A percentile compares a stretch with the other conserved stretches of the same genome.
phyloP scores from a whole-genome alignment of 2,329 filamentous ascomycete genomes.

The Aureobasidium subglaciale region DNA sequence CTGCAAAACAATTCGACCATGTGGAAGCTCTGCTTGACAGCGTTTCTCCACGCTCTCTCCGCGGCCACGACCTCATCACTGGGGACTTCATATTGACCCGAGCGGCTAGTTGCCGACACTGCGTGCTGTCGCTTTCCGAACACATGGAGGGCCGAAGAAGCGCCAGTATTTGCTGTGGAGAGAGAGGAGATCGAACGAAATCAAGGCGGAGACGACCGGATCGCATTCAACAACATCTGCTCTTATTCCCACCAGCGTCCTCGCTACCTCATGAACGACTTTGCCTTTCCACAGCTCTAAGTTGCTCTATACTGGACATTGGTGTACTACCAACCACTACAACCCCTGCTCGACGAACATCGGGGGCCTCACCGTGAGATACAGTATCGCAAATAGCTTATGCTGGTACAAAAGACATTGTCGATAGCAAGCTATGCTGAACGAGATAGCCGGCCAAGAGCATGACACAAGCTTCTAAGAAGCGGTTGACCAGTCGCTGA shows the following conservation, averaged over 20 bases:
- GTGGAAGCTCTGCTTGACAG: not conserved
- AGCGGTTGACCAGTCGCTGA: no score
- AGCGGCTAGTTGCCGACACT: conserved; percentile 1
- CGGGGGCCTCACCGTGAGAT: no score
- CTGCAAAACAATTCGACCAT: not conserved
- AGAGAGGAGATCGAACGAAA: not conserved
- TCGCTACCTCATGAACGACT: no score
- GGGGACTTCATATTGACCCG: conserved; percentile 4
- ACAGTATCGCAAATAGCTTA: no score
- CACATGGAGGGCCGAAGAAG: conserved; percentile 14
- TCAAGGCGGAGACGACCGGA: conserved; percentile 1
- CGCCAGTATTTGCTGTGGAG: conserved; percentile 4
- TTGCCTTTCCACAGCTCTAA: conserved; percentile 1
- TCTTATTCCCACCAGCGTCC: no score
- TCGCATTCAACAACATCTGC: conserved; percentile 6
- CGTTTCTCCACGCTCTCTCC: conserved; percentile 10
- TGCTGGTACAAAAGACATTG: no score
- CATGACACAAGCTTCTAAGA: no score
- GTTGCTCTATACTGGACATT: no score
- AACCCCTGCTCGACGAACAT: no score
- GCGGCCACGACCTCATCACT: not conserved
- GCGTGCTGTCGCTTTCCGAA: conserved; percentile 6
- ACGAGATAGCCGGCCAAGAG: no score
- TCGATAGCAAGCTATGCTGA: no score
- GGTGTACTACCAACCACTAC: no score